Percentiles rank a stretch among this genome's conserved stretches.
Evolutionary conservation across 75 land plant genomes (phyloP).

Genomic region (Cunninghamia lanceolata): DNA sequence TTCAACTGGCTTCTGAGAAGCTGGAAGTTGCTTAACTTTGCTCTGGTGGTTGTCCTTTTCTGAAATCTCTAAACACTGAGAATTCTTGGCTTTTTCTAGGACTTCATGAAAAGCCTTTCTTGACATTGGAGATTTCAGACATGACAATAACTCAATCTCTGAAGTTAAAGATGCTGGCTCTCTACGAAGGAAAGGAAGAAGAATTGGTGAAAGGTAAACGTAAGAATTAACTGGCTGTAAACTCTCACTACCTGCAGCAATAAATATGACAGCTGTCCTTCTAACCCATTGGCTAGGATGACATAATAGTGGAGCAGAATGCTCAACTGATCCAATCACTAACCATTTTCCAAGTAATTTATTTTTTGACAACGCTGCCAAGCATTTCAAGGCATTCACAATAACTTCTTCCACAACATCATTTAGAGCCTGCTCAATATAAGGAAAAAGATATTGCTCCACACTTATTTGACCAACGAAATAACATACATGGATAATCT

Average conservation of each 20-base stretch:
- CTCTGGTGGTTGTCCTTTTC: constrained; percentile 70
- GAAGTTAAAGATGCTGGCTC: constrained; percentile 85
- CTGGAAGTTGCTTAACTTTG: constrained; percentile 60
- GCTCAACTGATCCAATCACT: constrained; percentile 76
- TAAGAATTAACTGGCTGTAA: constrained; percentile 85
- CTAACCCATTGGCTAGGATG: constrained; percentile 98
- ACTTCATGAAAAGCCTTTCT: constrained; percentile 68
- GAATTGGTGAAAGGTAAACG: constrained; percentile 80
- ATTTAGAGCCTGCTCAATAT: constrained; percentile 90
- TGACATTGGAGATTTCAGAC: constrained; percentile 88
- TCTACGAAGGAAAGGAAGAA: constrained; percentile 77
- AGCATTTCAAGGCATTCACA: constrained; percentile 94
- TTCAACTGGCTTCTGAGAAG: constrained; percentile 9
- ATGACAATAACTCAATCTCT: constrained; percentile 65
- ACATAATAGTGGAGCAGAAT: constrained; percentile 79
- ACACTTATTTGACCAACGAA: constrained; percentile 97
- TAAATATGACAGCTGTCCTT: constrained; percentile 77
- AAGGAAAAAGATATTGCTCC: constrained; percentile 96
- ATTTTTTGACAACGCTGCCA: constrained; percentile 67
- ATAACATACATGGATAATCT: constrained; percentile 89
- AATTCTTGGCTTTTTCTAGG: constrained; percentile 65
- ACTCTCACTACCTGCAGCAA: constrained; percentile 79
- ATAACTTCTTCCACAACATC: constrained; percentile 85
- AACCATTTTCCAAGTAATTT: constrained; percentile 72
- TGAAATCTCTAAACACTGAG: constrained; percentile 16